Conservation (phyloP, 2,329 filamentous ascomycete genomes). For the Chaetomiaceae sp. region DNA sequence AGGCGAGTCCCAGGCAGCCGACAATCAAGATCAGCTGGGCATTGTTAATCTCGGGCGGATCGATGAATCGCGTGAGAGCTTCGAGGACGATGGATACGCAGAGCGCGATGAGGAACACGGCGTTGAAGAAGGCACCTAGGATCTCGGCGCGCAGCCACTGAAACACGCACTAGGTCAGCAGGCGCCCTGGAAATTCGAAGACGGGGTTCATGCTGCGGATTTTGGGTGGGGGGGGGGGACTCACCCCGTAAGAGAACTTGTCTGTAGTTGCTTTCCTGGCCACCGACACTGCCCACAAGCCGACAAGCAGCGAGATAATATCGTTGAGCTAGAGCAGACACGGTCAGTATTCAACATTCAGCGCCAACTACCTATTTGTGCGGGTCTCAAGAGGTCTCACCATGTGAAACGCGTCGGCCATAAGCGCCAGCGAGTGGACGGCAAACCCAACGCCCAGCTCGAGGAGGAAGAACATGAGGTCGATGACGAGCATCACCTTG, state of each 20-base stretch:
- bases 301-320: slow-evolving; percentile 88
- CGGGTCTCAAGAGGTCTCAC: slow-evolving; percentile 41
- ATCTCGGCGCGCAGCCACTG: slow-evolving; percentile 97
- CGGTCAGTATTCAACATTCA: slow-evolving; percentile 15
- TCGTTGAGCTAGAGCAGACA: slow-evolving; percentile 69
- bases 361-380: background rate
- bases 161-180: background rate
- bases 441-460: slow-evolving; percentile 82
- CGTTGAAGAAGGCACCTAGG: slow-evolving; percentile 91
- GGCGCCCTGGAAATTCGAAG: too few species aligned
- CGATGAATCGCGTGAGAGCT: slow-evolving; percentile 84
- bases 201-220: too few species aligned
- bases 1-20: slow-evolving; percentile 76
- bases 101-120: slow-evolving; percentile 92
- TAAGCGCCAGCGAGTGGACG: slow-evolving; percentile 85
- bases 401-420: slow-evolving; percentile 99
- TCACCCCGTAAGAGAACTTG: slow-evolving; percentile 88
- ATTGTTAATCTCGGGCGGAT: slow-evolving; percentile 81
- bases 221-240: slow-evolving; percentile 30
- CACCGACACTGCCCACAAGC: slow-evolving; percentile 90
- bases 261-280: slow-evolving; percentile 81
- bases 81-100: slow-evolving; percentile 96
- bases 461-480: slow-evolving; percentile 82
- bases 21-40: slow-evolving; percentile 86
- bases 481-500: slow-evolving; percentile 85